Evolutionary conservation across 139 green algal genomes (phyloP), one percentile per base, ranked within the genome.

Genomic region (Coelastrella sp.): DNA sequence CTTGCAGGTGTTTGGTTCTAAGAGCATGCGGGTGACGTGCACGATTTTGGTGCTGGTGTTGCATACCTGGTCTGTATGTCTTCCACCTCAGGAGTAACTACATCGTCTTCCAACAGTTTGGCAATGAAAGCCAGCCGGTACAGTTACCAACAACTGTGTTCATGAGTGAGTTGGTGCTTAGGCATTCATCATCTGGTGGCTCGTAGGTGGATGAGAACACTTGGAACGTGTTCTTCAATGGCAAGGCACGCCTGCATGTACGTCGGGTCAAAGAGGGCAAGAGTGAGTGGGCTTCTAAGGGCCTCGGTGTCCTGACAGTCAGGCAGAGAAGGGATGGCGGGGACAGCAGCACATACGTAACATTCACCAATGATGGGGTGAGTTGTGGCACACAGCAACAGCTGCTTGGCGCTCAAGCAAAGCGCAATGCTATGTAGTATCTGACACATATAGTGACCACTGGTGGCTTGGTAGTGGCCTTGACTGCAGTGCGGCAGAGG

Each of bases 351-450:
- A 12, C 73, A 35, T 86, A 73, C 61, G 20, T 90, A 8, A 86
- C 76, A 27, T 90, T 90, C 87, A 90, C 20, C 49, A 85, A 65
- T 12, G 87, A 90, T 12, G 87, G 49, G 76, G 87, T 85, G 35
- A 60, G 85, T 83, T 3, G 24, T 12, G 27, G 49, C 14, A 6
- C 19, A 76, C 10, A 49, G 35, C 35, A 10, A 24, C 19, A 24
- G 68, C 19, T 4, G 8, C 68, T 27, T 15, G 4, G 12, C 4
- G 4, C 6, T 49, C 35, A 49, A 49, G 1, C 35, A 49, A 49
- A 49, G 3, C 35, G 3, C 35, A 49, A 49, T 49, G 35, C 35
- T 49, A 49, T 49, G 35, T 49, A 17, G 63, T 17, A 9, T 70
- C 63, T 14, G 5, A 70, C 63, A 70, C 15, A 22, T 14, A 22